Evolutionary conservation across 2,329 filamentous ascomycete species (phyloP).

Genomic region (Pestalotiopsis sp.): DNA sequence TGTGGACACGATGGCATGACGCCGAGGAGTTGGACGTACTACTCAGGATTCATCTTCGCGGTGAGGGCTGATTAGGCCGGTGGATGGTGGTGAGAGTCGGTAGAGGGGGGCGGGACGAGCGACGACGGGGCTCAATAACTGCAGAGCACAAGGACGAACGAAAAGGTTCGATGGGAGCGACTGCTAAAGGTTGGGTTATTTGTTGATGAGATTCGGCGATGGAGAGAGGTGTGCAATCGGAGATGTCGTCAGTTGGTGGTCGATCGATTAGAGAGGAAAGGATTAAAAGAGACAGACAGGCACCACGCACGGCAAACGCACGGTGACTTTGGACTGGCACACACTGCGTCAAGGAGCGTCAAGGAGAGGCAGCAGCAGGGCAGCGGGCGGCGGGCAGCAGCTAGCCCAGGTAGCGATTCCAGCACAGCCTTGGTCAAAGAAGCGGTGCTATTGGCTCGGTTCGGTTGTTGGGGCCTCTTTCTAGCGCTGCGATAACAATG

Average conservation of each 20-base stretch:
- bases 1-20: not conserved
- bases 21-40: slow-evolving; percentile 60
- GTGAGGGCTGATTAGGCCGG: slow-evolving; percentile 20
- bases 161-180: not conserved
- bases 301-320: not conserved
- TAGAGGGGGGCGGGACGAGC: not conserved
- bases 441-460: slow-evolving; percentile 4
- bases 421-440: slow-evolving; percentile 9
- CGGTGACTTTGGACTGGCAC: not conserved
- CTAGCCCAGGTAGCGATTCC: not conserved
- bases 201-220: slow-evolving; percentile 2
- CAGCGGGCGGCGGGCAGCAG: not conserved
- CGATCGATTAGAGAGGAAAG: not conserved
- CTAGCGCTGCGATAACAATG: slow-evolving; percentile 5
- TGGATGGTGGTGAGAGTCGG: slow-evolving; percentile 14
- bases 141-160: not conserved
- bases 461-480: not conserved
- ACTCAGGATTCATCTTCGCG: slow-evolving; percentile 88
- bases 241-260: slow-evolving; percentile 11
- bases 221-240: not conserved
- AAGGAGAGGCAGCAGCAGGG: not conserved
- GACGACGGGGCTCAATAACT: not conserved
- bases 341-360: not conserved
- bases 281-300: slow-evolving; percentile 6
- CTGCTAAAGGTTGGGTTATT: not conserved